Evolutionary conservation across 305 asterid genomes (phyloP).

Genomic region (Plantago coronopus): DNA sequence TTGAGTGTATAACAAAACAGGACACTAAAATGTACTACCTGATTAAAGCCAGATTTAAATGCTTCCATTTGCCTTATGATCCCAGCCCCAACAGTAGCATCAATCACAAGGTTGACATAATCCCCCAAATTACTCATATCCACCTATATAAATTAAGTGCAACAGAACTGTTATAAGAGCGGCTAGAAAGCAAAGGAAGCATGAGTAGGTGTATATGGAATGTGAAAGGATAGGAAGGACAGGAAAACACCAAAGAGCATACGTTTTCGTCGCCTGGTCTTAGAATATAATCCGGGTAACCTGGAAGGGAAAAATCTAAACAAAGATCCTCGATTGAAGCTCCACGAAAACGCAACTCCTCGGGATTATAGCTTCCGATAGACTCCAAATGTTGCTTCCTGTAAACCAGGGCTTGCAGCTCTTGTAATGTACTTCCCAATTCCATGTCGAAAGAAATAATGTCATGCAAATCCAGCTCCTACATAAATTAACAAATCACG

Average conservation of each 20-base stretch:
- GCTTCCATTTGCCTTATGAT: slow-evolving; percentile 86
- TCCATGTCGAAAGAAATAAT: slow-evolving; percentile 71
- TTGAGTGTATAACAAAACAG: slow-evolving; percentile 8
- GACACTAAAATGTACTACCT: slow-evolving; percentile 58
- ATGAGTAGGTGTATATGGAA: neutral
- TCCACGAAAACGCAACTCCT: slow-evolving; percentile 67
- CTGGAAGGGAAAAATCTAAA: slow-evolving; percentile 93
- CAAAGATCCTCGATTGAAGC: slow-evolving; percentile 79
- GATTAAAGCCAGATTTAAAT: slow-evolving; percentile 94
- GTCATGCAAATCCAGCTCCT: slow-evolving; percentile 96
- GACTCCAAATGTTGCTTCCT: slow-evolving; percentile 67
- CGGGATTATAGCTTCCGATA: slow-evolving; percentile 42
- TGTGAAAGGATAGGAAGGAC: slow-evolving; percentile 16
- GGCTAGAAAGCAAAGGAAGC: neutral
- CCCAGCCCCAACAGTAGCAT: slow-evolving; percentile 80
- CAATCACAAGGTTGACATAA: slow-evolving; percentile 75
- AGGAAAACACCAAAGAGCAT: slow-evolving; percentile 23
- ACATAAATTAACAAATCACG: slow-evolving; percentile 26
- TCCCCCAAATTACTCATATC: slow-evolving; percentile 74
- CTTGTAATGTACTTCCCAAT: slow-evolving; percentile 83
- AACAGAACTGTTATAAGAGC: slow-evolving; percentile 17
- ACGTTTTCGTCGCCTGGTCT: slow-evolving; percentile 70
- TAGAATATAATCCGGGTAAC: slow-evolving; percentile 77
- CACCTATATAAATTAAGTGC: slow-evolving; percentile 57
- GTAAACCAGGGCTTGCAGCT: slow-evolving; percentile 78